phyloP scores from a whole-genome alignment of 192 early-diverging fungal genomes.

The Coemansia sp. region DNA sequence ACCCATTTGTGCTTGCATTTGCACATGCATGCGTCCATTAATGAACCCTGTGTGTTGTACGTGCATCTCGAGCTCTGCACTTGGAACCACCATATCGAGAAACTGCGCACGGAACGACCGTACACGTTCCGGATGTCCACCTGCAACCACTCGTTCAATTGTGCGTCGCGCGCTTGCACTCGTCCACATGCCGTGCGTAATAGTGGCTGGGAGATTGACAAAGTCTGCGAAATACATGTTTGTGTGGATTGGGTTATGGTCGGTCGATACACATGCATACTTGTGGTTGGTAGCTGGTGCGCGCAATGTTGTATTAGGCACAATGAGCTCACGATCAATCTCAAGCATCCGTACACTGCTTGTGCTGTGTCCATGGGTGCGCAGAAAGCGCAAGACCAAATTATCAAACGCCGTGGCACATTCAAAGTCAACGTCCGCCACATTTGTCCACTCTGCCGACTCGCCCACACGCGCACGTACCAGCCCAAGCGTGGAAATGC shows the following conservation, averaged over 20 bases:
- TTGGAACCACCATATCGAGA: constrained; percentile 85
- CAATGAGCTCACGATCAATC: constrained; percentile 35
- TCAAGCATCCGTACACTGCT: constrained; percentile 70
- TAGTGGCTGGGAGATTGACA: constrained; percentile 82
- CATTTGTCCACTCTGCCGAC: constrained; percentile 64
- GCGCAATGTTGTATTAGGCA: background rate
- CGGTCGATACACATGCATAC: constrained; percentile 81
- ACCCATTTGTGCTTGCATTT: constrained; percentile 72
- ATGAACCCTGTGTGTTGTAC: constrained; percentile 82
- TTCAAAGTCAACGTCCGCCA: constrained; percentile 78
- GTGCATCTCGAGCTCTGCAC: constrained; percentile 77
- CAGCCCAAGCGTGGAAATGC: constrained; percentile 65
- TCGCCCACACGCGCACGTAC: constrained; percentile 52
- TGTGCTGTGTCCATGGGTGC: constrained; percentile 66
- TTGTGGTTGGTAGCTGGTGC: constrained; percentile 56
- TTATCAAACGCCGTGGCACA: constrained; percentile 69
- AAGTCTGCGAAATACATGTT: constrained; percentile 87
- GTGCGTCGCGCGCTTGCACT: constrained; percentile 84
- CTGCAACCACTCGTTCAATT: constrained; percentile 81
- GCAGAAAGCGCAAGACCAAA: constrained; percentile 78
- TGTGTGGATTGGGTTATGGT: constrained; percentile 95
- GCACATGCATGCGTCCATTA: constrained; percentile 86
- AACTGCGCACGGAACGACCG: constrained; percentile 76
- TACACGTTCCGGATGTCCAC: constrained; percentile 79
- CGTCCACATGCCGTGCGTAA: constrained; percentile 98